These are phyloP conservation scores for Colletotrichum brevisporum DNA, from an alignment of 2,329 filamentous ascomycete genomes.

Conservation along the genomic window DNA sequence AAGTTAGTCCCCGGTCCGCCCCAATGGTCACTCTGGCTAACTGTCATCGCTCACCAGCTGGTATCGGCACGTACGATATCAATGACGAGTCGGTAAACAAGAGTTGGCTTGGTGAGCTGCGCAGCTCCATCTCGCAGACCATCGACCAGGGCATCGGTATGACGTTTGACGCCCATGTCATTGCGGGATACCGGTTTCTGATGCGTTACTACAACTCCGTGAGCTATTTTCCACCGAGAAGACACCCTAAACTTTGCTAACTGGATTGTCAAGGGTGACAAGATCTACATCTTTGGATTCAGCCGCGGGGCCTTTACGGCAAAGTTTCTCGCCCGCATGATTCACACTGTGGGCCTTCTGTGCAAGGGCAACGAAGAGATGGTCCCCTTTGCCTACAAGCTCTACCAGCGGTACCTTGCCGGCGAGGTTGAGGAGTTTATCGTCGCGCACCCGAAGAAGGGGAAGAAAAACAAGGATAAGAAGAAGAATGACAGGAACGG, in stretches of 20 bases:
- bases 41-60: slow-evolving; percentile 49
- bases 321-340: slow-evolving; percentile 67
- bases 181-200: slow-evolving; percentile 66
- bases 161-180: slow-evolving; percentile 66
- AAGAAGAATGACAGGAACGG: slow-evolving; percentile 35
- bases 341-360: slow-evolving; percentile 63
- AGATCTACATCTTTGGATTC: slow-evolving; percentile 70
- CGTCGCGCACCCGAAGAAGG: slow-evolving; percentile 40
- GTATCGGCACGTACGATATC: slow-evolving; percentile 64
- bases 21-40: background rate
- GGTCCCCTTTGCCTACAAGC: slow-evolving; percentile 64
- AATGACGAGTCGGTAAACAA: slow-evolving; percentile 59
- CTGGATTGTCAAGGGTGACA: slow-evolving; percentile 53
- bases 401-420: slow-evolving; percentile 58
- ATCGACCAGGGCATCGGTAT: slow-evolving; percentile 60
- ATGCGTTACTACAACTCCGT: slow-evolving; percentile 67
- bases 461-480: slow-evolving; percentile 23
- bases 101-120: slow-evolving; percentile 50
- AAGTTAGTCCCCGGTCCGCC: slow-evolving; percentile 47
- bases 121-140: slow-evolving; percentile 54
- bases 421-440: slow-evolving; percentile 54
- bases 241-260: background rate
- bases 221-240: slow-evolving; percentile 32
- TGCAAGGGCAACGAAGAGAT: slow-evolving; percentile 68
- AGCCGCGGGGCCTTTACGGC: slow-evolving; percentile 67